A percentile compares a stretch with the other conserved stretches of the same genome.
Evolutionary conservation across 177 flowering plant genomes (phyloP).

Genomic region (Telopea speciosissima): DNA sequence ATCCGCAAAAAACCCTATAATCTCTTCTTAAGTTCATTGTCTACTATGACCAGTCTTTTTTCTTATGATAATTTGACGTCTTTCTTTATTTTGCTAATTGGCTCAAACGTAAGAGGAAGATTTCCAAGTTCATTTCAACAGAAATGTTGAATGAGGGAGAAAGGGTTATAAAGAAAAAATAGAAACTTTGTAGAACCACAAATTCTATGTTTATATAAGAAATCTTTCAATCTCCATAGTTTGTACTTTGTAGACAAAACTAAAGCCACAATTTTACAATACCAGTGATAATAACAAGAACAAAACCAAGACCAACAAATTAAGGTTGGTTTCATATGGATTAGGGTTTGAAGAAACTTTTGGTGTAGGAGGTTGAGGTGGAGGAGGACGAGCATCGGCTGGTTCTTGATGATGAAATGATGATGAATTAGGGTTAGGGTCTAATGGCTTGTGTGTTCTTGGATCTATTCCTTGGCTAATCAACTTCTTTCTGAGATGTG

Average conservation of each 20-base stretch:
- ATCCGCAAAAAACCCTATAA: too few relatives aligned
- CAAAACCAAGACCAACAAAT: background rate
- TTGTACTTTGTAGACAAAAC: background rate
- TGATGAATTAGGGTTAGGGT: conserved; percentile 16
- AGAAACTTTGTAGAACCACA: background rate
- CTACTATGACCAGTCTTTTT: background rate
- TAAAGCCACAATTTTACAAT: background rate
- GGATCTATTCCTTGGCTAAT: conserved; percentile 85
- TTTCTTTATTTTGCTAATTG: too few relatives aligned
- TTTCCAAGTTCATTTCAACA: too few relatives aligned
- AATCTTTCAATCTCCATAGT: background rate
- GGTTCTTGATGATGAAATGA: too few relatives aligned
- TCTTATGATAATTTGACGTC: too few relatives aligned
- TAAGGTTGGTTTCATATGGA: too few relatives aligned
- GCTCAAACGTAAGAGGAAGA: too few relatives aligned
- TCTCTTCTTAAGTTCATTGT: too few relatives aligned
- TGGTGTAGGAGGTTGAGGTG: background rate
- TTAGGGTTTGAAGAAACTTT: conserved; percentile 15
- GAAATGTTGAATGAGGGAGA: too few relatives aligned
- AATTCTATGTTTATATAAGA: background rate
- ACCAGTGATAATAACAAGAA: background rate
- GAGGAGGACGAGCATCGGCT: background rate
- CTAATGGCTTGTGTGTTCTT: conserved; percentile 63
- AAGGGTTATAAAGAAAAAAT: too few relatives aligned
- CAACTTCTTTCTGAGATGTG: conserved; percentile 82